Percentiles rank a stretch among this genome's conserved stretches.
Conservation (phyloP, 192 early-diverging fungal species). For the Chytriomyces hyalinus region DNA sequence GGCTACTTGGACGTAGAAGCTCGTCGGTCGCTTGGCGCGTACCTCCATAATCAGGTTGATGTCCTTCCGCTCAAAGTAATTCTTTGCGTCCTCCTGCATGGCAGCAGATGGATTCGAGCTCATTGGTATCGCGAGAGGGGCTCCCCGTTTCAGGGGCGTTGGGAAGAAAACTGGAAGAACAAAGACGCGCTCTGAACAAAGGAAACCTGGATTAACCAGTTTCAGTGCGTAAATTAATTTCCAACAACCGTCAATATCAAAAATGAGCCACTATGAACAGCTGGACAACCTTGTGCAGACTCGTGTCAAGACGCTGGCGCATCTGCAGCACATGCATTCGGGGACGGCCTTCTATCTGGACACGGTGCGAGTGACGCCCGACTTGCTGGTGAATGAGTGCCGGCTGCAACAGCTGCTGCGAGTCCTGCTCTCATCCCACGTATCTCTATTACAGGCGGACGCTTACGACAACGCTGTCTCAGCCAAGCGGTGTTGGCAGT, state of each 20-base stretch:
- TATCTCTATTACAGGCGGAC: slow-evolving; percentile 4
- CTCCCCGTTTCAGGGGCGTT: too few species aligned
- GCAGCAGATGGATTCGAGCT: not conserved
- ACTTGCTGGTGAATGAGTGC: slow-evolving; percentile 17
- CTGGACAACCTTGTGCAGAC: slow-evolving; percentile 29
- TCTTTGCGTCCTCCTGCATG: slow-evolving; percentile 34
- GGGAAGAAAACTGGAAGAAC: too few species aligned
- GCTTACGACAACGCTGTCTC: slow-evolving; percentile 31
- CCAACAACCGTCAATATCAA: not conserved
- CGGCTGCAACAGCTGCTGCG: not conserved
- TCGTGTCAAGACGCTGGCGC: slow-evolving; percentile 26
- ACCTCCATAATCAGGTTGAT: slow-evolving; percentile 53
- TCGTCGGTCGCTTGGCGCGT: not conserved
- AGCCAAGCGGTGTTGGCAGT: slow-evolving; percentile 35
- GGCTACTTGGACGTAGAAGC: not conserved
- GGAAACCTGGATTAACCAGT: too few species aligned
- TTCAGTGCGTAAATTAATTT: not conserved
- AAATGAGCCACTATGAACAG: not conserved
- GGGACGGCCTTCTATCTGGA: slow-evolving; percentile 34
- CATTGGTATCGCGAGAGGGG: not conserved
- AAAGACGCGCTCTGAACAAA: too few species aligned
- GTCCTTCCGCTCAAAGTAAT: slow-evolving; percentile 51
- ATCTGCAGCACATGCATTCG: slow-evolving; percentile 32
- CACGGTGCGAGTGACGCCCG: slow-evolving; percentile 30
- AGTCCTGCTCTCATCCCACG: not conserved